Base-by-base conservation (phyloP, 2,329 filamentous ascomycete genomes). In the Cladorrhinum sp. region DNA sequence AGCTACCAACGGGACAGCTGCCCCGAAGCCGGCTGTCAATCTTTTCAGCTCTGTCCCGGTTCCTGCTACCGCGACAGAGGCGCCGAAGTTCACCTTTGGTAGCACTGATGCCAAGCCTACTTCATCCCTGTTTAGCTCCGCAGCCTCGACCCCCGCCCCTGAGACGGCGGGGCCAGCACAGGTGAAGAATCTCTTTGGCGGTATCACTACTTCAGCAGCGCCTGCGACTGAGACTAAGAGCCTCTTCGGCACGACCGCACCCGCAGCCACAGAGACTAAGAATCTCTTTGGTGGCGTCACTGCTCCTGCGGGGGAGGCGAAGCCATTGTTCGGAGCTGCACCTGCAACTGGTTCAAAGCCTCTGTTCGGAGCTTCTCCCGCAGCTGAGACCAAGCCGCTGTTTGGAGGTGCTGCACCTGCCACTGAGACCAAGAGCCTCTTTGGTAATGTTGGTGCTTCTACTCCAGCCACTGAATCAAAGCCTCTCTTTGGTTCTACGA, bases 401-500 rank as follows among this genome's bases (percentile, higher is more conserved):
- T 75, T 75, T 57, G 74, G 73, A 41, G 64, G 29, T 23, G 36
- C 66, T 25, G 56, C 64, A 3, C 62, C 62, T 2, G 57, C 72
- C 23, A 36, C 59, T 22, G 60, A 63, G 48, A 53, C 65, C 29
- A 66, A 69, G 54, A 66, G 72, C 0, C 59, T 76, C 1, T 77
- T 79, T 61, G 74, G 73, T 13, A 45, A 45, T 45, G 16, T 45
- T 45, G 41, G 41, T 45, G 41, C 41, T 4, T 18, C 41, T 45
- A 18, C 41, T 20, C n/a, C 67, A 18, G 56, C 80, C 68, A 78
- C 79, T 63, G 75, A 81, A 60, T 49, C 59, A 8, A 71, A 71
- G 61, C 64, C 68, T 16, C 27, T 66, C 9, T 65, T 66, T 29
- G 63, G 61, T 10, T 8, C 23, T 8, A 50, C 55, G 27, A 25